Evolutionary conservation across 2,329 filamentous ascomycete species (phyloP), one percentile per base, ranked within the genome.

Genomic region (Sporothrix protearum): DNA sequence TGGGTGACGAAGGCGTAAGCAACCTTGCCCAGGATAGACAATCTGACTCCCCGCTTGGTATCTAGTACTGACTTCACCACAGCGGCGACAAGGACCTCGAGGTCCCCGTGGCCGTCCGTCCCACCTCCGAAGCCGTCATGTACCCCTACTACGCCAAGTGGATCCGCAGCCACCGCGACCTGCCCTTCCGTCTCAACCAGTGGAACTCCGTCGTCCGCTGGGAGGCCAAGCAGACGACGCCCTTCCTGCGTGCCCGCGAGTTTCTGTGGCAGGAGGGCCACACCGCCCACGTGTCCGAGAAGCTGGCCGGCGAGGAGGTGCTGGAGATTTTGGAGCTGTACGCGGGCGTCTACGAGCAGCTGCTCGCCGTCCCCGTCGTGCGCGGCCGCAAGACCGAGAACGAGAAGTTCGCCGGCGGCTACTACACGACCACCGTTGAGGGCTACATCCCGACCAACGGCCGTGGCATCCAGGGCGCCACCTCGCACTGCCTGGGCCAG

Each of bases 231-330:
- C 93, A 97, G 81, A 90, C 88, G 30, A 90, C 88, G n/a, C 88
- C 88, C 51, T 98, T 98, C 85, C 87, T 99, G 72, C 87, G 95
- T 77, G 95, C 95, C 61, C 87, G 96, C 80, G 96, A 99, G 81
- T 99, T 99, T 82, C 83, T 98, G 75, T 99, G 96, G 96, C 96
- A 99, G 81, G 96, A 99, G 83, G 94, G 94, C 30, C 96, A 97
- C 83, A 88, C 87, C 55, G 96, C 96, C 57, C 94, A 97, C 81
- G 82, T 98, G 77, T 97, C 92, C 0, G 89, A 97, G 81, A 84
- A 92, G 76, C 86, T 89, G 74, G 95, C 96, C 59, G 91, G 89
- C 66, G 86, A 92, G 78, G 96, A 99, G 80, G 96, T 98, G 10
- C 83, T 96, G 73, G 87, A 97, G 82, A 99, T 99, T 75, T 88